phyloP scores from a whole-genome alignment of 2,329 filamentous ascomycete species.

The Thielaviopsis musarum region DNA sequence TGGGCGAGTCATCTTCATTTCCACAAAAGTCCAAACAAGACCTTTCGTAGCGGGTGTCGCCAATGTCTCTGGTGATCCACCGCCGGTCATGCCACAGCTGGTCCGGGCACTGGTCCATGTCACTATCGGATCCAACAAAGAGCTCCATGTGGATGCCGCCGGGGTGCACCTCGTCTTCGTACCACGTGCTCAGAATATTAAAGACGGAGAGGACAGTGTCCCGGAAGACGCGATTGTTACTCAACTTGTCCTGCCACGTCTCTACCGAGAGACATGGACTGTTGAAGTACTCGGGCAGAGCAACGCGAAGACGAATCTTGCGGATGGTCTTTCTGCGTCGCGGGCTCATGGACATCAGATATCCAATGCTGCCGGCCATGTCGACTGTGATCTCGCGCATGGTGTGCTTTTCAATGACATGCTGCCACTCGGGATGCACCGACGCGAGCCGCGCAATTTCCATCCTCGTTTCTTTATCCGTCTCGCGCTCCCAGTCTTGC shows the following conservation, averaged over 20 bases:
- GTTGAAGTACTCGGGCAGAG: constrained; percentile 6
- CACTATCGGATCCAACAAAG: constrained; percentile 13
- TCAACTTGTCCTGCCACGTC: constrained; percentile 12
- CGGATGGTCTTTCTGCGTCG: constrained; percentile 7
- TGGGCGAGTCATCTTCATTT: constrained; percentile 50
- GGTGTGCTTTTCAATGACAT: constrained; percentile 11
- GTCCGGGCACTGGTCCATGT: constrained; percentile 14
- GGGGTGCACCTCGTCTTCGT: constrained; percentile 11
- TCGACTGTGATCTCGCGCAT: constrained; percentile 9
- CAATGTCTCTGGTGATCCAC: constrained; percentile 14
- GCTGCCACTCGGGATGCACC: constrained; percentile 11
- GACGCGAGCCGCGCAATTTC: constrained; percentile 1
- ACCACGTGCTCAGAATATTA: constrained; percentile 13
- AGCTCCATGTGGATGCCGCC: constrained; percentile 13
- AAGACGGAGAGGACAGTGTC: constrained; percentile 8
- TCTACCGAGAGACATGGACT: constrained; percentile 10
- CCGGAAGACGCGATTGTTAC: constrained; percentile 10
- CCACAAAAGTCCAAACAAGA: constrained; percentile 49
- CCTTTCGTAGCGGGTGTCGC: constrained; percentile 14
- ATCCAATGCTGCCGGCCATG: background rate
- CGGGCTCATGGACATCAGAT: background rate
- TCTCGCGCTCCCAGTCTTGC: background rate
- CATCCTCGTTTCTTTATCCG: background rate
- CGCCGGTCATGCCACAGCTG: constrained; percentile 14
- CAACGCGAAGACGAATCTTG: constrained; percentile 9